A percentile compares a stretch with the other conserved stretches of the same genome.
Conservation (phyloP, 1,284 basidiomycete species). For the Coriolopsis trogii region DNA sequence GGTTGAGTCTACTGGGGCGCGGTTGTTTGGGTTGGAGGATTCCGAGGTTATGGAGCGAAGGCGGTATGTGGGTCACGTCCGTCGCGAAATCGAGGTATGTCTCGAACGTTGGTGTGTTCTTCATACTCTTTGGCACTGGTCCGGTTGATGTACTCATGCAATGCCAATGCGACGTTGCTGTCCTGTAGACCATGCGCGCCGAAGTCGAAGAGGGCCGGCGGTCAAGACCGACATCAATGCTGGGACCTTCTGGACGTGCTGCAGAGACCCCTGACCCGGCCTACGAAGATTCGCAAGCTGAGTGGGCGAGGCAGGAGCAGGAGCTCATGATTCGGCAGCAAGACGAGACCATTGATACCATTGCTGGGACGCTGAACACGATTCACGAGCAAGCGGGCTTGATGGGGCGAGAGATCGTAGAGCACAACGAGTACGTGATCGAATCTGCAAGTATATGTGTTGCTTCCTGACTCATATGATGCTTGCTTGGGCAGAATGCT, state of each 20-base stretch:
- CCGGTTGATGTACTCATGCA: no score
- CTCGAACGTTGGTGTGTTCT: slow-evolving; percentile 8
- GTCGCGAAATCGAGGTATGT: slow-evolving; percentile 73
- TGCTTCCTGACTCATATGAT: not conserved
- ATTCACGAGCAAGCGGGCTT: slow-evolving; percentile 87
- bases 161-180: slow-evolving; percentile 47
- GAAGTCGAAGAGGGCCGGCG: slow-evolving; percentile 44
- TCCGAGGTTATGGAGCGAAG: slow-evolving; percentile 73
- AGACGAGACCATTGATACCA: slow-evolving; percentile 83
- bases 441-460: not conserved
- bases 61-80: slow-evolving; percentile 74
- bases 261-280: slow-evolving; percentile 21
- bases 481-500: slow-evolving; percentile 68
- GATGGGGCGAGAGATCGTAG: slow-evolving; percentile 87
- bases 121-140: slow-evolving; percentile 8
- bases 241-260: slow-evolving; percentile 17
- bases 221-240: slow-evolving; percentile 29
- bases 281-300: slow-evolving; percentile 64
- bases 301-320: slow-evolving; percentile 85
- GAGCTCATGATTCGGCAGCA: slow-evolving; percentile 87
- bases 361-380: slow-evolving; percentile 81
- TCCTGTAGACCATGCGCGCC: slow-evolving; percentile 64
- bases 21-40: slow-evolving; percentile 82
- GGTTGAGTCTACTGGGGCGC: slow-evolving; percentile 79
- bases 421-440: slow-evolving; percentile 80